These are phyloP conservation scores for Cystobasidium onofrii DNA, from an alignment of 768 basidiomycete genomes.

Conservation along the genomic window DNA sequence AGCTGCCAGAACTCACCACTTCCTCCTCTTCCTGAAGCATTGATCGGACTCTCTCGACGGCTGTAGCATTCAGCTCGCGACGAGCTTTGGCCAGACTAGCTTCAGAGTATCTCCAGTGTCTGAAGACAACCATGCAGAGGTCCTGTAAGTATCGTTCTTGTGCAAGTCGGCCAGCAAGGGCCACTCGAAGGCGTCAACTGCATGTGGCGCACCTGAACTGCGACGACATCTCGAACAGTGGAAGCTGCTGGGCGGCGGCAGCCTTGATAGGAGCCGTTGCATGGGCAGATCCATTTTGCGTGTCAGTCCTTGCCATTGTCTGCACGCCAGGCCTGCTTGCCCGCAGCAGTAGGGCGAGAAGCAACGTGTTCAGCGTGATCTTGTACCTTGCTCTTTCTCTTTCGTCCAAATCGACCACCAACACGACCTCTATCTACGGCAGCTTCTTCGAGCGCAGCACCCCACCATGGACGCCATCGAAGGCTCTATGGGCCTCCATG, in stretches of 20 bases:
- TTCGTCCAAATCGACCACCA: background rate
- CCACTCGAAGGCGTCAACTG: background rate
- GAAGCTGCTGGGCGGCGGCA: background rate
- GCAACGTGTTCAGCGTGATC: background rate
- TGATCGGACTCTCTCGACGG: slow-evolving; percentile 65
- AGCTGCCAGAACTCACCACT: background rate
- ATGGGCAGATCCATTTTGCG: slow-evolving; percentile 10
- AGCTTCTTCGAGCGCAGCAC: too few relatives aligned
- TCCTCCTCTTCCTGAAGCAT: slow-evolving; percentile 64
- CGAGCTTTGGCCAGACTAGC: slow-evolving; percentile 59
- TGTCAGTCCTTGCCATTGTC: slow-evolving; percentile 10
- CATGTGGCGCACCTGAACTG: slow-evolving; percentile 24
- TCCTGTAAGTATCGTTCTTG: slow-evolving; percentile 30
- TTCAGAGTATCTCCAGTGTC: slow-evolving; percentile 79
- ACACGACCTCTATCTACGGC: background rate
- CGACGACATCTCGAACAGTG: slow-evolving; percentile 32
- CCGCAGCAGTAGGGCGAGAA: background rate
- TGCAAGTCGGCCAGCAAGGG: background rate
- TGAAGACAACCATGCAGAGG: slow-evolving; percentile 43
- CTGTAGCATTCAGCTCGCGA: slow-evolving; percentile 60
- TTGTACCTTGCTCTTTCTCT: background rate
- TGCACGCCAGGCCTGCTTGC: background rate
- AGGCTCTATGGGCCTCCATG: slow-evolving; percentile 6
- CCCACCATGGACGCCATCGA: slow-evolving; percentile 7
- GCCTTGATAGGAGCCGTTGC: background rate